A percentile compares a stretch with the other conserved stretches of the same genome.
phyloP scores from a whole-genome alignment of 495 filamentous ascomycete species.

The Durotheca rogersii region DNA sequence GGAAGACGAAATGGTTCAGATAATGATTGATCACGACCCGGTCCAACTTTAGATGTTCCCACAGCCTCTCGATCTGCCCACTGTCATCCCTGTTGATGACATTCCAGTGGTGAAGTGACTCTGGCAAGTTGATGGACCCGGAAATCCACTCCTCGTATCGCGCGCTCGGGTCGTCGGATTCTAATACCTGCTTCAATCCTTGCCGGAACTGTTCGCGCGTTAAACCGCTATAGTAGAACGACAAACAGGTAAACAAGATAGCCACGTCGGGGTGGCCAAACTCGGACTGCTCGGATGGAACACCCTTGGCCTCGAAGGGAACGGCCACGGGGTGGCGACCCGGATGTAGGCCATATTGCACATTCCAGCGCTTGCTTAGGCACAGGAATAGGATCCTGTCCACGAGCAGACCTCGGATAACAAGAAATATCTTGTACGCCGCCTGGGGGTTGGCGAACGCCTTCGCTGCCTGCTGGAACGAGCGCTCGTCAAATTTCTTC shows the following conservation, averaged over 20 bases:
- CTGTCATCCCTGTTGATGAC: conserved; percentile 54
- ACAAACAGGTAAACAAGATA: conserved; percentile 54
- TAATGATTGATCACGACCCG: conserved; percentile 50
- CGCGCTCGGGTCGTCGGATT: conserved; percentile 53
- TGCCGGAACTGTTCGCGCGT: conserved; percentile 42
- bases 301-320: conserved; percentile 53
- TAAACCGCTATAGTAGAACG: conserved; percentile 55
- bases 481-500: conserved; percentile 10
- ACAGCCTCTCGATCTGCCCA: conserved; percentile 46
- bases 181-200: conserved; percentile 41
- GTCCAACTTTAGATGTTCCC: conserved; percentile 39
- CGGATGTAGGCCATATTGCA: conserved; percentile 47
- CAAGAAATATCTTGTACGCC: conserved; percentile 36
- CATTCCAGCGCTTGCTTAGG: conserved; percentile 47
- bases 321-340: conserved; percentile 49
- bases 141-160: conserved; percentile 52
- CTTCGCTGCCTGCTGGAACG: conserved; percentile 18
- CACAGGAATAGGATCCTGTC: conserved; percentile 42
- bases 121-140: conserved; percentile 40
- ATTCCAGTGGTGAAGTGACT: conserved; percentile 45
- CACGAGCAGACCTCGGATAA: conserved; percentile 44
- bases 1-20: conserved; percentile 58
- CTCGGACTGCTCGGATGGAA: conserved; percentile 52
- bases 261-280: conserved; percentile 58
- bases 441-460: conserved; percentile 37